Percentiles rank a stretch among this genome's conserved stretches.
phyloP scores from a whole-genome alignment of 176 grass and related monocot species.

The Juncus inflexus region DNA sequence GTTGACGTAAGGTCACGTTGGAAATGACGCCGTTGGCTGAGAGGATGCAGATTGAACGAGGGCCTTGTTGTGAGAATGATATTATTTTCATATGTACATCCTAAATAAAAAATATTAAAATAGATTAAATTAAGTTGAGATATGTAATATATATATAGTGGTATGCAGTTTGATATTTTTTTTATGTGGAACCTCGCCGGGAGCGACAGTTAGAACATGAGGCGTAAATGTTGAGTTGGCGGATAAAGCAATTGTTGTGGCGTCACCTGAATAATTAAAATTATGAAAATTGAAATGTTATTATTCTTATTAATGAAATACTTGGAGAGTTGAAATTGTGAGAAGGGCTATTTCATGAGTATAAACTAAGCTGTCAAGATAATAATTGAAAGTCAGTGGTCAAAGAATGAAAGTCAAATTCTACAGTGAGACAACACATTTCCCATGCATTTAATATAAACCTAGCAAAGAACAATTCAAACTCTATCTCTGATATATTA shows the following conservation, averaged over 20 bases:
- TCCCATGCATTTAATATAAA: too few relatives aligned
- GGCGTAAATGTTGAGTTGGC: slow-evolving; percentile 90
- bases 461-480: too few relatives aligned
- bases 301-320: neutral
- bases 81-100: slow-evolving; percentile 95
- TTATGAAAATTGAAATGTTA: slow-evolving; percentile 3
- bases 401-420: too few relatives aligned
- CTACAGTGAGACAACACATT: too few relatives aligned
- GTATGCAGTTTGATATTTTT: neutral
- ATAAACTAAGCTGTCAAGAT: too few relatives aligned
- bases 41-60: slow-evolving; percentile 72
- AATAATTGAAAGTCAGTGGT: too few relatives aligned
- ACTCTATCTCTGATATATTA: too few relatives aligned
- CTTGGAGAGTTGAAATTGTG: too few relatives aligned
- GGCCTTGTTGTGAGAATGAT: slow-evolving; percentile 86
- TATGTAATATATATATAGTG: neutral
- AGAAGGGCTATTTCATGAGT: too few relatives aligned
- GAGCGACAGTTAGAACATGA: slow-evolving; percentile 84
- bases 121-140: too few relatives aligned
- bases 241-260: slow-evolving; percentile 52
- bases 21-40: slow-evolving; percentile 90
- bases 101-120: slow-evolving; percentile 21
- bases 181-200: slow-evolving; percentile 71
- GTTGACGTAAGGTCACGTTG: slow-evolving; percentile 81
- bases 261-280: slow-evolving; percentile 15